phyloP scores from a whole-genome alignment of 495 filamentous ascomycete genomes.

The Tuber magnatum region DNA sequence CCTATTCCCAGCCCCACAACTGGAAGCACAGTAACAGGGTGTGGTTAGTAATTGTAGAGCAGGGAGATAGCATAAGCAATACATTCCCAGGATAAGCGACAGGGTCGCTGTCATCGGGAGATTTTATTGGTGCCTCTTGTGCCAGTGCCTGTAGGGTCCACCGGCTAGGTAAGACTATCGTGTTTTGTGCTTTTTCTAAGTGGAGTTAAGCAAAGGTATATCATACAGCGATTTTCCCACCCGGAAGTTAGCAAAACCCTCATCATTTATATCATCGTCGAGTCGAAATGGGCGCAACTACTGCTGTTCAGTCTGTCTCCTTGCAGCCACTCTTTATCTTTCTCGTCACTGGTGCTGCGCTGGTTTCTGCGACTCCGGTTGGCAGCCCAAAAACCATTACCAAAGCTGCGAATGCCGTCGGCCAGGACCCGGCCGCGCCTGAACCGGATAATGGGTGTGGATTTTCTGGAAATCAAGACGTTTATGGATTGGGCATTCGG shows the following conservation, averaged over 20 bases:
- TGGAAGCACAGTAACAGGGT: background rate
- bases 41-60: background rate
- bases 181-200: background rate
- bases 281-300: background rate
- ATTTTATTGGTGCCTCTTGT: background rate
- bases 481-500: constrained; percentile 43
- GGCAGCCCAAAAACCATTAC: background rate
- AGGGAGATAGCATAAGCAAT: background rate
- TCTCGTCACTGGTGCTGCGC: background rate
- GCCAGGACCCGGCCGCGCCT: background rate
- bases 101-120: background rate
- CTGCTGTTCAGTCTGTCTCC: background rate
- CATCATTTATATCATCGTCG: background rate
- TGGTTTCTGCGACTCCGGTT: constrained; percentile 13
- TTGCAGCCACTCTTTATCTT: background rate
- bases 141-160: background rate
- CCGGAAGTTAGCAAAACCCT: background rate
- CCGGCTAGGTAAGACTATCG: background rate
- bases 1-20: background rate
- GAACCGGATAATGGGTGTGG: constrained; percentile 16
- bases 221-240: background rate
- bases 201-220: background rate
- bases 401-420: background rate
- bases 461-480: constrained; percentile 40
- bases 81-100: background rate